Evolutionary conservation across 2,329 filamentous ascomycete genomes (phyloP).

Genomic region (Scleromitrula shiraiana): DNA sequence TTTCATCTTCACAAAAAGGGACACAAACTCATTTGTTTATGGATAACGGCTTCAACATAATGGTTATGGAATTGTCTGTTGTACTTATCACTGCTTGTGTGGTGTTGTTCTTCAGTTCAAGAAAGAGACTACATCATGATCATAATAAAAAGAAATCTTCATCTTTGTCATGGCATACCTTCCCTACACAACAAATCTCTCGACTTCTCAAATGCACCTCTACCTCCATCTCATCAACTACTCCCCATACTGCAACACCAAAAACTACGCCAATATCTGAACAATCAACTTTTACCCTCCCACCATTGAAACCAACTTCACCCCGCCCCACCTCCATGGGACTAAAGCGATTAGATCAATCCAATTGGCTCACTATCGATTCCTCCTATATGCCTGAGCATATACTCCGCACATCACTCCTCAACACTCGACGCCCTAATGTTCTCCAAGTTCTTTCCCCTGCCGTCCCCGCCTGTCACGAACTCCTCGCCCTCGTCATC

Average conservation of each 20-base stretch:
- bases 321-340: conserved; percentile 37
- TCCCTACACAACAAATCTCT: background rate
- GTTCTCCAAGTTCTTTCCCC: conserved; percentile 39
- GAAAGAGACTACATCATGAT: background rate
- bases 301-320: conserved; percentile 1
- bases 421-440: conserved; percentile 32
- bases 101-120: background rate
- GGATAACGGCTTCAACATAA: conserved; percentile 3
- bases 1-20: background rate
- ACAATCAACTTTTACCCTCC: background rate
- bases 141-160: background rate
- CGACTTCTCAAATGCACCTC: background rate
- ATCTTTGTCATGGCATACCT: background rate
- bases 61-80: conserved; percentile 1
- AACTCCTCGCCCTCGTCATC: conserved; percentile 38
- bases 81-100: conserved; percentile 2
- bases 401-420: conserved; percentile 33
- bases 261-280: background rate
- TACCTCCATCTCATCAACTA: background rate
- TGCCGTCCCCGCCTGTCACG: conserved; percentile 37
- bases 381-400: conserved; percentile 38
- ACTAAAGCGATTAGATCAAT: conserved; percentile 36
- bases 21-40: background rate
- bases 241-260: background rate
- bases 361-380: conserved; percentile 42